Evolutionary conservation across 2,329 filamentous ascomycete species (phyloP).

Genomic region (Phaeosphaeria sp.): DNA sequence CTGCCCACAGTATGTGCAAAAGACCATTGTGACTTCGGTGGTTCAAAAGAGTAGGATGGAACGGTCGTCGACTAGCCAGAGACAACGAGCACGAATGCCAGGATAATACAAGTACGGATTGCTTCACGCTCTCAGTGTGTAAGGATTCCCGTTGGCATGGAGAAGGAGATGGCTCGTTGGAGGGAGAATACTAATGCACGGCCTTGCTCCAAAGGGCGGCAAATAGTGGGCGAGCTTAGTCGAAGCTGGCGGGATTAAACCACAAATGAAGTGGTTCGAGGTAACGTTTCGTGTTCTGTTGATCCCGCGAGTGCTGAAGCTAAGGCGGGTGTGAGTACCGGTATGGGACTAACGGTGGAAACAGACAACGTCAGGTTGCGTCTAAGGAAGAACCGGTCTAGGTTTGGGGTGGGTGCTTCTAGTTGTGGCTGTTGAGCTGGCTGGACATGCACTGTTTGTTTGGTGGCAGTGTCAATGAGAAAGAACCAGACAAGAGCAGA

Average conservation of each 20-base stretch:
- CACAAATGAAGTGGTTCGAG: constrained; percentile 19
- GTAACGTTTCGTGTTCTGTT: constrained; percentile 18
- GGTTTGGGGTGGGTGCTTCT: constrained; percentile 31
- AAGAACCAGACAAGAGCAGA: constrained; percentile 17
- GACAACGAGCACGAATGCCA: neutral
- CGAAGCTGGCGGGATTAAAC: constrained; percentile 12
- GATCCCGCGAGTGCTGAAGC: constrained; percentile 14
- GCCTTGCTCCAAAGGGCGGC: constrained; percentile 9
- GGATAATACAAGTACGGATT: neutral
- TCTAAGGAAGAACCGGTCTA: constrained; percentile 23
- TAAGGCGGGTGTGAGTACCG: constrained; percentile 23
- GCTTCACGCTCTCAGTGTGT: constrained; percentile 8
- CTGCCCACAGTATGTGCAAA: constrained; percentile 61
- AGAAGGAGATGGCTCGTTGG: constrained; percentile 11
- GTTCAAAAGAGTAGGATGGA: neutral
- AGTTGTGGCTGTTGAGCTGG: constrained; percentile 37
- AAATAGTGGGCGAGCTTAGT: constrained; percentile 15
- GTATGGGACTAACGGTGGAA: constrained; percentile 25
- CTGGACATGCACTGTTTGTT: constrained; percentile 18
- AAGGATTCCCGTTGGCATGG: constrained; percentile 17
- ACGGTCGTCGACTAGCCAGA: neutral
- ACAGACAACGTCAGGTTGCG: constrained; percentile 28
- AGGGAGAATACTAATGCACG: constrained; percentile 1
- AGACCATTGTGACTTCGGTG: constrained; percentile 52
- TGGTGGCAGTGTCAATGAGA: constrained; percentile 21